Evolutionary conservation across 495 filamentous ascomycete genomes (phyloP), one percentile per base, ranked within the genome.

Genomic region (Annulohypoxylon stygium): DNA sequence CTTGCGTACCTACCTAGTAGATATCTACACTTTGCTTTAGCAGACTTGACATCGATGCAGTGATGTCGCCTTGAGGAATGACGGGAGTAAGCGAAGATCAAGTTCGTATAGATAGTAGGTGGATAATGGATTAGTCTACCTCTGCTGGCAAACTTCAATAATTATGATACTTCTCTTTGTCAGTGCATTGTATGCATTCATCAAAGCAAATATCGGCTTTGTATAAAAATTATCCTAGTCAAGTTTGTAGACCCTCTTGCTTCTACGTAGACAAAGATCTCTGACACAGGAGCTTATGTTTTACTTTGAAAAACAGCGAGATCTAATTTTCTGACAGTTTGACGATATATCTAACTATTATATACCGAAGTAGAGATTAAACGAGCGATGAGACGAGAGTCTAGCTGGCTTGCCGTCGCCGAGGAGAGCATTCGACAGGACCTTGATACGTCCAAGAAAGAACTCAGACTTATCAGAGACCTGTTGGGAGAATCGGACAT

Each of bases 391-490:
- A 12, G 11, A 37, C 18, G 39, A 16, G 10, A 26, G 18, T 50
- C 53, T 20, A 58, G 63, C 45, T 78, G 76, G 76, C 70, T 78
- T 16, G 25, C 3, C 9, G 43, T 41, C 34, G 61, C 70, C 39
- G 58, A 55, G 45, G 55, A 48, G 14, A 57, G 30, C 10, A 58
- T 76, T 41, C 61, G 25, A 9, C 60, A 53, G 37, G 74, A 74
- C 12, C 61, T 78, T 2, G 67, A 76, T 10, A 69, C 68, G 10
- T 74, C 76, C 4, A 55, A 53, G 39, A 78, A 61, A 14, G 76
- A 78, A 61, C 61, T 78, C 0, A 65, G 66, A 6, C 70, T 78
- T 5, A 59, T 75, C 4, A 67, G 39, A 53, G 75, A 73, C n/a
- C 47, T 69, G 18, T 54, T 78, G 7, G 66, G 68, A 16, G 62